These are phyloP conservation scores for Alnus glutinosa DNA, from an alignment of 306 rosid genomes.

Conservation along the genomic window DNA sequence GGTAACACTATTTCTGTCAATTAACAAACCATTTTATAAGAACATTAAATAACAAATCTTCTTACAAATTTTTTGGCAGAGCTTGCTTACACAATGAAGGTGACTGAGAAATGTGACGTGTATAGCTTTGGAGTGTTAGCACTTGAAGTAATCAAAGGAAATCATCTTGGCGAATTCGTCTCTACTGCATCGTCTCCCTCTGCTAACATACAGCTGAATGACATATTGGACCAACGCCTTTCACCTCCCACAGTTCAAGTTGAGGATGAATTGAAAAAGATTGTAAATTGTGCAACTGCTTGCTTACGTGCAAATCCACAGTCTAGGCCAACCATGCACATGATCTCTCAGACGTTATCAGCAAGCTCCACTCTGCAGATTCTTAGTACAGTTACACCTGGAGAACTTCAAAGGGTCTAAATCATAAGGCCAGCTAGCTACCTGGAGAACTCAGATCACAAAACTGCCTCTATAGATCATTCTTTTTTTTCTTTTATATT, in stretches of 20 bases:
- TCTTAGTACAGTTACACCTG: neutral
- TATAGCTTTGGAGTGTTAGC: slow-evolving; percentile 25
- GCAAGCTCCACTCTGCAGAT: neutral
- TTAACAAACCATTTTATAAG: too few species aligned
- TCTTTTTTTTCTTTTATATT: too few species aligned
- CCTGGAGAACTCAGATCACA: too few species aligned
- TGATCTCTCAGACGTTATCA: slow-evolving; percentile 18
- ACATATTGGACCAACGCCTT: slow-evolving; percentile 20
- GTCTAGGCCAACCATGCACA: slow-evolving; percentile 37
- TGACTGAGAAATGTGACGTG: slow-evolving; percentile 13
- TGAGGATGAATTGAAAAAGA: neutral
- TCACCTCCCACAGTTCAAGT: neutral
- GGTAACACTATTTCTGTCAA: slow-evolving; percentile 1
- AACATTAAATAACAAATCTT: too few species aligned
- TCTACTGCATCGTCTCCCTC: neutral
- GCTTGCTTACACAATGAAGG: slow-evolving; percentile 31
- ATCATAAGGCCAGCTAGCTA: neutral
- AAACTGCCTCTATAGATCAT: too few species aligned
- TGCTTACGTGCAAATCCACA: slow-evolving; percentile 27
- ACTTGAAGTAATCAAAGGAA: slow-evolving; percentile 21
- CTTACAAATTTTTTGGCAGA: slow-evolving; percentile 4
- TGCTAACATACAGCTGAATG: neutral
- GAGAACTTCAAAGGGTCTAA: neutral
- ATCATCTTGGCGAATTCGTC: slow-evolving; percentile 6
- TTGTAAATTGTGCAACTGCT: neutral